Conservation (phyloP, 2,329 filamentous ascomycete species). For the Plectosphaerella cucumerina region DNA sequence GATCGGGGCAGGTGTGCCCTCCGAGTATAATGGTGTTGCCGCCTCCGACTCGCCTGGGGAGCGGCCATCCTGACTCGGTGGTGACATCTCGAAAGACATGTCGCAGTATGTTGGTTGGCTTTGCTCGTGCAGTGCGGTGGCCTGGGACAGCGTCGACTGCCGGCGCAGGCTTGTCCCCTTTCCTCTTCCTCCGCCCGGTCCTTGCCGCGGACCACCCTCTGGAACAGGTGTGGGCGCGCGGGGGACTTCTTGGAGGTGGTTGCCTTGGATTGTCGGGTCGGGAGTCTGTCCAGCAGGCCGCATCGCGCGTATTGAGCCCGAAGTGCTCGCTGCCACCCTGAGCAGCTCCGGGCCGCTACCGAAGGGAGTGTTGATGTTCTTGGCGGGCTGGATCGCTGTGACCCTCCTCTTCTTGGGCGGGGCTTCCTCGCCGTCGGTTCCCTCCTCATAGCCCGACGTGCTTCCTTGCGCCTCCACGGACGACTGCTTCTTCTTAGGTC, state of each 20-base stretch:
- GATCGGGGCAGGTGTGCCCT: slow-evolving; percentile 73
- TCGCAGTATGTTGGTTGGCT: slow-evolving; percentile 26
- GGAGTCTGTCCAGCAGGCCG: slow-evolving; percentile 61
- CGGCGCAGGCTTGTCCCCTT: slow-evolving; percentile 52
- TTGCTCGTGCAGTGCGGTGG: slow-evolving; percentile 18
- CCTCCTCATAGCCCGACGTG: slow-evolving; percentile 70
- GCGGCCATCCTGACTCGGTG: slow-evolving; percentile 43
- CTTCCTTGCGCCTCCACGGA: slow-evolving; percentile 42
- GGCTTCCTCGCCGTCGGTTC: slow-evolving; percentile 55
- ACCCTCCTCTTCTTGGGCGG: slow-evolving; percentile 67
- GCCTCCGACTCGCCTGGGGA: slow-evolving; percentile 50
- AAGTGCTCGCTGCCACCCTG: slow-evolving; percentile 84
- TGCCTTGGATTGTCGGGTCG: slow-evolving; percentile 35
- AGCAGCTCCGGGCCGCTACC: slow-evolving; percentile 74
- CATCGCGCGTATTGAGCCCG: slow-evolving; percentile 81
- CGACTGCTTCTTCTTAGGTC: slow-evolving; percentile 47
- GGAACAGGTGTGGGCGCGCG: slow-evolving; percentile 76
- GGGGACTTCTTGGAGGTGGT: slow-evolving; percentile 66
- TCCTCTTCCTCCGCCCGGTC: slow-evolving; percentile 22
- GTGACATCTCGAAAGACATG: slow-evolving; percentile 44
- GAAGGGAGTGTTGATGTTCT: slow-evolving; percentile 68
- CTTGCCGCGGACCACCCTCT: slow-evolving; percentile 28
- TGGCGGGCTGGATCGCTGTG: slow-evolving; percentile 69
- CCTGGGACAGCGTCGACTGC: slow-evolving; percentile 54
- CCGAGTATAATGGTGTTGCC: slow-evolving; percentile 49